Evolutionary conservation across 164 flowering plant genomes (phyloP).

Genomic region (Houttuynia cordata): DNA sequence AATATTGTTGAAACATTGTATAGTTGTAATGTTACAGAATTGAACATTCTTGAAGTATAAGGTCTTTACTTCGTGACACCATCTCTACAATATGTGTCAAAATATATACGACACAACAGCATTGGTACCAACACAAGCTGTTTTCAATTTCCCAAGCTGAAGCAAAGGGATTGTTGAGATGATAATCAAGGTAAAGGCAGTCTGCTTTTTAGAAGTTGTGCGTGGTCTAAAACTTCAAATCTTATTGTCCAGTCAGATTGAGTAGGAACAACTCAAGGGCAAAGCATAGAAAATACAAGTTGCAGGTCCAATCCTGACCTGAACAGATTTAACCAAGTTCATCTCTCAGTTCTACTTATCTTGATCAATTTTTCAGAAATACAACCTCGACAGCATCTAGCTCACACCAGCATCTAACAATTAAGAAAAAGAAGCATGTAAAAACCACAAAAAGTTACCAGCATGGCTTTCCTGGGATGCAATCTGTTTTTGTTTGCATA

Average conservation of each 20-base stretch:
- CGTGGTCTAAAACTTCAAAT: no score
- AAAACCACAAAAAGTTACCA: constrained; percentile 26
- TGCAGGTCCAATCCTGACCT: background rate
- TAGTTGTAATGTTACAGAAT: background rate
- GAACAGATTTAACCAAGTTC: background rate
- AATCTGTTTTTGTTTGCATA: constrained; percentile 45
- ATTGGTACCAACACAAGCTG: no score
- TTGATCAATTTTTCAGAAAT: no score
- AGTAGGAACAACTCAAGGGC: background rate
- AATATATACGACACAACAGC: background rate
- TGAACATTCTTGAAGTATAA: background rate
- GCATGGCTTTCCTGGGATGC: constrained; percentile 18
- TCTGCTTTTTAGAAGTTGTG: no score
- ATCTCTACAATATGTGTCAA: background rate
- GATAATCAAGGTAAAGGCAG: no score
- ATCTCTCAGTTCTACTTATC: no score
- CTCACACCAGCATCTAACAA: background rate
- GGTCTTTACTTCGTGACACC: background rate
- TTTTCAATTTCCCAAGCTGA: no score
- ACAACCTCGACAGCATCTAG: no score
- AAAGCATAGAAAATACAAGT: background rate
- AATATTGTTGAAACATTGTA: background rate
- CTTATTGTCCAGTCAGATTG: background rate
- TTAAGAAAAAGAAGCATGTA: background rate
- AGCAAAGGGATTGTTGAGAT: no score